phyloP scores from a whole-genome alignment of 768 basidiomycete species.

The Daedalea quercina region DNA sequence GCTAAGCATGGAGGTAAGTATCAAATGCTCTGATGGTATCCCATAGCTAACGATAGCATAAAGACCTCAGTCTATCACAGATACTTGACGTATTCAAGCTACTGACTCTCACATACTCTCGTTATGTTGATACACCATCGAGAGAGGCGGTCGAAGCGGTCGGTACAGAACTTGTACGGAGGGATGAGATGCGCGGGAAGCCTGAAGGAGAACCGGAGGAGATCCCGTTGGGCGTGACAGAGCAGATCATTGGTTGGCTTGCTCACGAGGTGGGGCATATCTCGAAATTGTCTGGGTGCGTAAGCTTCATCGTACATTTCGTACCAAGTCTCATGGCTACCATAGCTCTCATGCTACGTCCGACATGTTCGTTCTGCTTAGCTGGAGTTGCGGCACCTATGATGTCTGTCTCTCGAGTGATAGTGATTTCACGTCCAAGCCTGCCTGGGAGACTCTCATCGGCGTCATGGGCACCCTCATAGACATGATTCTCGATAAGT shows the following conservation, averaged over 20 bases:
- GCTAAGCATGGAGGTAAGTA: slow-evolving; percentile 47
- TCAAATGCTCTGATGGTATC: neutral
- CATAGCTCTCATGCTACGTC: slow-evolving; percentile 37
- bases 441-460: slow-evolving; percentile 46
- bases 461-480: slow-evolving; percentile 53
- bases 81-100: slow-evolving; percentile 65
- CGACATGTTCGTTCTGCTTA: slow-evolving; percentile 62
- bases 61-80: slow-evolving; percentile 57
- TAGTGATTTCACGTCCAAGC: slow-evolving; percentile 37
- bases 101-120: slow-evolving; percentile 69
- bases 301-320: slow-evolving; percentile 2
- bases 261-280: slow-evolving; percentile 57
- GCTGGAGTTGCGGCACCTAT: slow-evolving; percentile 66
- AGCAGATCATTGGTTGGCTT: slow-evolving; percentile 75
- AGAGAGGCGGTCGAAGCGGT: slow-evolving; percentile 66
- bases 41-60: slow-evolving; percentile 1
- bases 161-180: slow-evolving; percentile 54
- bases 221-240: slow-evolving; percentile 50
- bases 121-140: slow-evolving; percentile 69
- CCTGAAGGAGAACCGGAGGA: slow-evolving; percentile 33
- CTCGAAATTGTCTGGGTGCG: slow-evolving; percentile 54
- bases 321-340: too few species aligned
- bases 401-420: slow-evolving; percentile 39
- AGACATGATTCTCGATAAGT: slow-evolving; percentile 49
- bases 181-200: slow-evolving; percentile 49